phyloP scores from a whole-genome alignment of 2,329 filamentous ascomycete genomes.

The Xylaria hypoxylon region DNA sequence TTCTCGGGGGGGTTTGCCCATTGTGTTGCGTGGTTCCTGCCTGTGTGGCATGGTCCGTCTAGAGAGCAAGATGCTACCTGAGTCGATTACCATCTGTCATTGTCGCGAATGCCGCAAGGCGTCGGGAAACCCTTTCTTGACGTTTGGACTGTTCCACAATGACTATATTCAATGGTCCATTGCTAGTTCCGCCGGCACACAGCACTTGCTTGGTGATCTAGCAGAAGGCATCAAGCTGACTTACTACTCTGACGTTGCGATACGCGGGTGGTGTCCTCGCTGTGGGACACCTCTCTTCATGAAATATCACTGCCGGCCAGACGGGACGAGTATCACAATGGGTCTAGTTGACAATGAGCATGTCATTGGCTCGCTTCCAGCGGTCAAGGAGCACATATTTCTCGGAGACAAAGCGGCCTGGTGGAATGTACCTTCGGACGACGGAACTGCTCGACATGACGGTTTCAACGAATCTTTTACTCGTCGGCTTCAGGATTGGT shows the following conservation, averaged over 20 bases:
- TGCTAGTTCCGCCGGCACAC: not conserved
- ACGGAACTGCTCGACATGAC: not conserved
- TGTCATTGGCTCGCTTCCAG: not conserved
- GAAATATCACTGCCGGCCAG: slow-evolving; percentile 22
- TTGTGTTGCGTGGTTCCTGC: not conserved
- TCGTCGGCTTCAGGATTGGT: slow-evolving; percentile 10
- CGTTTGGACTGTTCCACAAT: not conserved
- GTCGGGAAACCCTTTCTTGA: not conserved
- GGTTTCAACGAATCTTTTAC: slow-evolving; percentile 9
- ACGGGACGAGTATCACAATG: slow-evolving; percentile 21
- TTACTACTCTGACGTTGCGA: slow-evolving; percentile 4
- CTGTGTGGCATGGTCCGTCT: not conserved
- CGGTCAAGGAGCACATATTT: slow-evolving; percentile 16
- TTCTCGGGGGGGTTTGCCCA: not conserved
- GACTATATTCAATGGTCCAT: not conserved
- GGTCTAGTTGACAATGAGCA: slow-evolving; percentile 20
- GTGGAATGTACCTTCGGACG: not conserved
- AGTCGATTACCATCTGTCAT: not conserved
- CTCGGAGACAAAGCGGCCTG: not conserved
- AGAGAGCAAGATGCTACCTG: not conserved
- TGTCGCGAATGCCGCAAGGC: not conserved
- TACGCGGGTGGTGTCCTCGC: slow-evolving; percentile 12
- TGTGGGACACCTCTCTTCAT: slow-evolving; percentile 13
- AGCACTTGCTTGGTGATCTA: not conserved
- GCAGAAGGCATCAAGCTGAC: slow-evolving; percentile 6